These are phyloP conservation scores for Akanthomyces dipterigenus DNA, from an alignment of 2,329 filamentous ascomycete genomes.

Conservation along the genomic window DNA sequence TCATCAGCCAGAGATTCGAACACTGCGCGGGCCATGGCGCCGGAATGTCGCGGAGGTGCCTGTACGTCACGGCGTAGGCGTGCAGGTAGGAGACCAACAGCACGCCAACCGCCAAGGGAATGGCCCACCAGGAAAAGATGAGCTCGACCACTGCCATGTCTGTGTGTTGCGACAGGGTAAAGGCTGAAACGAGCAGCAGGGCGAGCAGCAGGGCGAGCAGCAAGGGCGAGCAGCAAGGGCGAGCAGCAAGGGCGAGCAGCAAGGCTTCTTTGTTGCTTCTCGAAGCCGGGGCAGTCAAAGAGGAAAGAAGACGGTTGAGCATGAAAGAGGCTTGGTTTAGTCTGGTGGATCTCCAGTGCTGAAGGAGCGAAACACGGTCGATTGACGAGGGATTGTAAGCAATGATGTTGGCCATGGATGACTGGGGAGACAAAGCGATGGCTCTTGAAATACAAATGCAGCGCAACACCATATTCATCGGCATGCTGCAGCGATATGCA, in stretches of 20 bases:
- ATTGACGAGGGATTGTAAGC: background rate
- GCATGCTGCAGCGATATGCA: background rate
- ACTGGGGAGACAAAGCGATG: background rate
- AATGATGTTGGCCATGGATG: background rate
- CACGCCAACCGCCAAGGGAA: slow-evolving; percentile 39
- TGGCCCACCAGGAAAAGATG: slow-evolving; percentile 38
- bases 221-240: no score
- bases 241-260: no score
- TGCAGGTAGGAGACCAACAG: slow-evolving; percentile 50
- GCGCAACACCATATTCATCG: background rate
- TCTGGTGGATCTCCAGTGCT: background rate
- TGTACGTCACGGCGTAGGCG: slow-evolving; percentile 51
- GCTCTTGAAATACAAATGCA: background rate
- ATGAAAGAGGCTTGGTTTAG: background rate
- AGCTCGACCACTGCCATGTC: slow-evolving; percentile 25
- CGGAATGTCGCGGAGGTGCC: slow-evolving; percentile 47
- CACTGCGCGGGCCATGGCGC: slow-evolving; percentile 59
- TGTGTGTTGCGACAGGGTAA: no score
- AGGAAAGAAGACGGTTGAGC: background rate
- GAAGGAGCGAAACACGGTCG: background rate
- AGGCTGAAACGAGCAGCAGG: background rate
- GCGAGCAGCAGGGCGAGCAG: no score
- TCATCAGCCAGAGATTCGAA: slow-evolving; percentile 74
- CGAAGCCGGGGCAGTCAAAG: background rate
- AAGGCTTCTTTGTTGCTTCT: background rate